phyloP scores from a whole-genome alignment of 2,329 filamentous ascomycete genomes.

The Sclerotinia glacialis region DNA sequence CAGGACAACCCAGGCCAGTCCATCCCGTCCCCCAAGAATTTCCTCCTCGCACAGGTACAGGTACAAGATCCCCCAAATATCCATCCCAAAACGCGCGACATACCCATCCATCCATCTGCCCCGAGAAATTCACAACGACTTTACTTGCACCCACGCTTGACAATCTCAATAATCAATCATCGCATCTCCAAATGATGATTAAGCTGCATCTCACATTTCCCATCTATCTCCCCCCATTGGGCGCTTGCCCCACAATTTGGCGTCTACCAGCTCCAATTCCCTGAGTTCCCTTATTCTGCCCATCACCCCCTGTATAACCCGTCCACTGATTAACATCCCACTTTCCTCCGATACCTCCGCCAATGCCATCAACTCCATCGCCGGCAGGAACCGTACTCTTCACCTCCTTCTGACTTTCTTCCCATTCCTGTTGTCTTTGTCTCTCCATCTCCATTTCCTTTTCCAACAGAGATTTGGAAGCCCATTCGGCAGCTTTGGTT shows the following conservation, averaged over 20 bases:
- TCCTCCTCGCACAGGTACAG: neutral
- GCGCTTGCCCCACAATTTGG: conserved; percentile 76
- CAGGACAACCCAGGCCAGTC: neutral
- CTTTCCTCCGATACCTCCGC: conserved; percentile 62
- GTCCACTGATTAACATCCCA: conserved; percentile 62
- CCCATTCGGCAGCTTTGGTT: conserved; percentile 53
- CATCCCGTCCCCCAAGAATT: neutral
- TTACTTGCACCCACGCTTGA: neutral
- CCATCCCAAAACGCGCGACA: conserved; percentile 9
- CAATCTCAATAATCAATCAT: neutral
- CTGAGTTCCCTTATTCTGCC: conserved; percentile 63
- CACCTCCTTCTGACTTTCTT: conserved; percentile 65
- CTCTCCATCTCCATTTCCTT: conserved; percentile 60
- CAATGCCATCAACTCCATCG: conserved; percentile 57
- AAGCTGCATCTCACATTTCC: neutral
- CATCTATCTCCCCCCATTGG: conserved; percentile 36
- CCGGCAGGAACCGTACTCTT: conserved; percentile 49
- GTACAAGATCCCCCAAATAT: conserved; percentile 4
- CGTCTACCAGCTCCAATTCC: conserved; percentile 69
- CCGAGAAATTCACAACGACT: neutral
- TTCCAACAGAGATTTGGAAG: conserved; percentile 54
- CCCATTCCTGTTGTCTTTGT: conserved; percentile 63
- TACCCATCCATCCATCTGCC: neutral
- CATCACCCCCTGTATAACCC: conserved; percentile 72
- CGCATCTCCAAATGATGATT: neutral